Conservation (phyloP, 345 rosid genomes). For the Physaria fendleri region DNA sequence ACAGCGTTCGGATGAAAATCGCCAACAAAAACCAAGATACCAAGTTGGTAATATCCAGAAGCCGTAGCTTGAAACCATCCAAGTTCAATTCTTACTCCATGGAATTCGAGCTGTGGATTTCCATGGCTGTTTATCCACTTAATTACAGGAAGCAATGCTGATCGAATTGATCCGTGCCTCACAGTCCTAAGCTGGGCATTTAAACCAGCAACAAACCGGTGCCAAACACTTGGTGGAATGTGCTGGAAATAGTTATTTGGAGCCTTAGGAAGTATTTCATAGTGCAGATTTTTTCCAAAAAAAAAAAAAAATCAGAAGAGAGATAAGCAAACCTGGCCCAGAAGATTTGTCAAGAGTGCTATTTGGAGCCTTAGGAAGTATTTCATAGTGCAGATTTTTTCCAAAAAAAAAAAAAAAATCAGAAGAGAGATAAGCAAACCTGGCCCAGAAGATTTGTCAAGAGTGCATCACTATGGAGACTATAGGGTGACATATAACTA, state of each 20-base stretch:
- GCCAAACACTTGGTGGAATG: slow-evolving; percentile 88
- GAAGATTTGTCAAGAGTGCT: slow-evolving; percentile 67
- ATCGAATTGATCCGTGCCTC: slow-evolving; percentile 75
- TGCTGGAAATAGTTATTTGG: slow-evolving; percentile 44
- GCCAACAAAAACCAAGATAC: slow-evolving; percentile 69
- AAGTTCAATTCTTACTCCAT: slow-evolving; percentile 73
- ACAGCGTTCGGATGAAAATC: slow-evolving; percentile 43
- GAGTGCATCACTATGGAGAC: slow-evolving; percentile 68
- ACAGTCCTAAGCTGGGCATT: slow-evolving; percentile 95
- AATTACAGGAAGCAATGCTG: slow-evolving; percentile 73
- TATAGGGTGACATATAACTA: slow-evolving; percentile 95
- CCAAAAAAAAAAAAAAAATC: not conserved
- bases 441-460: slow-evolving; percentile 91
- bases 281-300: not conserved
- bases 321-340: slow-evolving; percentile 71
- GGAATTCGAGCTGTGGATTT: slow-evolving; percentile 89
- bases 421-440: slow-evolving; percentile 40
- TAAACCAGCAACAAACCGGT: slow-evolving; percentile 89
- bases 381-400: not conserved
- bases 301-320: not conserved
- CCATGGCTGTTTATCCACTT: slow-evolving; percentile 86
- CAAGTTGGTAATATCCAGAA: slow-evolving; percentile 95
- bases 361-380: slow-evolving; percentile 4
- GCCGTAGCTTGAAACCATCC: slow-evolving; percentile 99
- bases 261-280: not conserved